Conservation (phyloP, 192 early-diverging fungal genomes). For the Powellomyces hirtus region DNA sequence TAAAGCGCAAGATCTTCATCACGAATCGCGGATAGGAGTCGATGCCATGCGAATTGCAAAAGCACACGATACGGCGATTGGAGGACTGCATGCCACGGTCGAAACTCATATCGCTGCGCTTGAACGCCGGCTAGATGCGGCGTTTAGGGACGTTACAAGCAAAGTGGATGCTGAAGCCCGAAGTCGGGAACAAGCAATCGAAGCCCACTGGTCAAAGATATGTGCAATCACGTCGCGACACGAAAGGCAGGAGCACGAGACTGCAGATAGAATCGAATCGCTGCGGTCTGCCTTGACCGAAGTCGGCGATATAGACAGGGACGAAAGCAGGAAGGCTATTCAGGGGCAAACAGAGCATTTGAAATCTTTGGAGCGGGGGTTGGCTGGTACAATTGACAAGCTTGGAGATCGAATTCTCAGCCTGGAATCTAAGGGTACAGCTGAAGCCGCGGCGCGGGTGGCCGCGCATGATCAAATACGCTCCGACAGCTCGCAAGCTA, state of each 20-base stretch:
- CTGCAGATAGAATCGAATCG: conserved; percentile 32
- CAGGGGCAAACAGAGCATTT: conserved; percentile 17
- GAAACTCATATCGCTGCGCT: conserved; percentile 18
- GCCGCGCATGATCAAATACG: background rate
- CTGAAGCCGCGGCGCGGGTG: background rate
- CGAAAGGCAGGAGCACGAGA: conserved; percentile 26
- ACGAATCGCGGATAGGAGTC: conserved; percentile 26
- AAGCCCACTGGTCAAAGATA: conserved; percentile 31
- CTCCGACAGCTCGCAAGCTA: background rate
- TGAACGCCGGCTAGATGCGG: conserved; percentile 23
- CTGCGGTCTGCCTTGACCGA: conserved; percentile 7
- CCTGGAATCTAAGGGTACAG: background rate
- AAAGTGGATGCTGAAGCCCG: conserved; percentile 36
- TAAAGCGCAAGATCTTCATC: conserved; percentile 29
- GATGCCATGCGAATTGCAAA: conserved; percentile 35
- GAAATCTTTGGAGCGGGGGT: conserved; percentile 13
- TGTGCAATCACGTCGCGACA: conserved; percentile 22
- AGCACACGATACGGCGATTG: conserved; percentile 40
- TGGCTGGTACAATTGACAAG: background rate
- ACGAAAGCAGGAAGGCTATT: conserved; percentile 27
- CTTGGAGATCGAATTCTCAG: background rate
- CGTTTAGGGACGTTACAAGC: conserved; percentile 23
- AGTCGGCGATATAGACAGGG: conserved; percentile 31
- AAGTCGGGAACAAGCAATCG: conserved; percentile 28
- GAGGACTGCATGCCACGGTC: conserved; percentile 21